Percentiles rank a stretch among this genome's conserved stretches.
Conservation (phyloP, 306 rosid species). For the Pterocarpus santalinus region DNA sequence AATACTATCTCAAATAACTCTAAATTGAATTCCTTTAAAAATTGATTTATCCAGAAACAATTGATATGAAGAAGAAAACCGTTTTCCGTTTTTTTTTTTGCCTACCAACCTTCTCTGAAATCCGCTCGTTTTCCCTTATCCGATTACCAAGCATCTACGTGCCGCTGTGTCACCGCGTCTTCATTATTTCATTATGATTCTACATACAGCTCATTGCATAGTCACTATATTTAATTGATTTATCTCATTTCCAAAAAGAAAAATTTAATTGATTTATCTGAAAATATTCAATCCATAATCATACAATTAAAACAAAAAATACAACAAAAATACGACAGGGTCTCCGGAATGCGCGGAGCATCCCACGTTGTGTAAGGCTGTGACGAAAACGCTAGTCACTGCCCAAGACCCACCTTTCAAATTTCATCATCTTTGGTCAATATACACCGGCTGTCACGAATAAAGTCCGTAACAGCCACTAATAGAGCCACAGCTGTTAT, state of each 20-base stretch:
- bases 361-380: not conserved
- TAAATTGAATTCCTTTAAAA: not conserved
- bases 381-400: not conserved
- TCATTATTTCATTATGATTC: not conserved
- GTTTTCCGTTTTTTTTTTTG: not conserved
- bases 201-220: not conserved
- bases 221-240: not conserved
- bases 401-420: not conserved
- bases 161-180: constrained; percentile 30
- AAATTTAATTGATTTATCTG: not conserved
- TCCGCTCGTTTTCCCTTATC: not conserved
- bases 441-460: constrained; percentile 7
- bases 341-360: constrained; percentile 33
- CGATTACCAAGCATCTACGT: not conserved
- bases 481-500: not conserved
- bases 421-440: not conserved
- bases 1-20: not conserved
- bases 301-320: not conserved
- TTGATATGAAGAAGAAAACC: not conserved
- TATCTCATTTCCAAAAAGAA: not conserved
- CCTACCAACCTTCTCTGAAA: not conserved
- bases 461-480: not conserved
- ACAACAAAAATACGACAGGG: not conserved
- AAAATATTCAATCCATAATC: not conserved
- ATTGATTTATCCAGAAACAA: not conserved